A percentile compares a stretch with the other conserved stretches of the same genome.
phyloP scores from a whole-genome alignment of 805 yeast genomes.

The Hermanozyma aechmeae region DNA sequence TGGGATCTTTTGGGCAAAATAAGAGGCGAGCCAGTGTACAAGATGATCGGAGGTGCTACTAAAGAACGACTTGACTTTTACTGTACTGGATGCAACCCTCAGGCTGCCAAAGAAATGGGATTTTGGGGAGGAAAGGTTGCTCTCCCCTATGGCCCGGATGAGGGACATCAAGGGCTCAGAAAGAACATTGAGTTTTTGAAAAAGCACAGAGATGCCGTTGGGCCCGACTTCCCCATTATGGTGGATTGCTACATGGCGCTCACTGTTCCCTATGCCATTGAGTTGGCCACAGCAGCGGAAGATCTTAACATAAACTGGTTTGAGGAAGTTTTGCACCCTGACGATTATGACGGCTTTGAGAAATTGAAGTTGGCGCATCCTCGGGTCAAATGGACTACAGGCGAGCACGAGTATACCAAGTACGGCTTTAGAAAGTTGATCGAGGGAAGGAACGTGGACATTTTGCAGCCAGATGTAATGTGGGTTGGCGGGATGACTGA shows the following conservation, averaged over 20 bases:
- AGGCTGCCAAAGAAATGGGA: slow-evolving; percentile 40
- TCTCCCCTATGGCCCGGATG: slow-evolving; percentile 41
- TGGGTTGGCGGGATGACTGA: slow-evolving; percentile 48
- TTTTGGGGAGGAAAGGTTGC: slow-evolving; percentile 49
- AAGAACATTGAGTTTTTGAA: slow-evolving; percentile 38
- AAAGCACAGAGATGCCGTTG: slow-evolving; percentile 36
- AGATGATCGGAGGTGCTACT: slow-evolving; percentile 43
- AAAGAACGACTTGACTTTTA: slow-evolving; percentile 36
- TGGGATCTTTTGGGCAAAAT: slow-evolving; percentile 44
- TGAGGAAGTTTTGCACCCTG: slow-evolving; percentile 44
- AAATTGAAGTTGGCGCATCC: slow-evolving; percentile 39
- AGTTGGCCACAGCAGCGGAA: slow-evolving; percentile 32
- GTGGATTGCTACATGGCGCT: slow-evolving; percentile 46
- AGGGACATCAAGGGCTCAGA: slow-evolving; percentile 36
- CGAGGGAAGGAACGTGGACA: slow-evolving; percentile 39
- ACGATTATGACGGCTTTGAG: slow-evolving; percentile 42
- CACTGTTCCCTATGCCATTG: slow-evolving; percentile 38
- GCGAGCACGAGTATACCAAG: slow-evolving; percentile 44
- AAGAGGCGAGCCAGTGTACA: slow-evolving; percentile 42
- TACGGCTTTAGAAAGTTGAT: slow-evolving; percentile 43
- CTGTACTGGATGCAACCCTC: slow-evolving; percentile 41
- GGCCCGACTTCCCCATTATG: slow-evolving; percentile 45
- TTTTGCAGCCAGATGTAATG: slow-evolving; percentile 44
- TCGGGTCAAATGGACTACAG: slow-evolving; percentile 40
- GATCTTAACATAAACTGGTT: slow-evolving; percentile 44